Evolutionary conservation across 768 basidiomycete genomes (phyloP), one percentile per base, ranked within the genome.

Genomic region (Amanita thiersii): DNA sequence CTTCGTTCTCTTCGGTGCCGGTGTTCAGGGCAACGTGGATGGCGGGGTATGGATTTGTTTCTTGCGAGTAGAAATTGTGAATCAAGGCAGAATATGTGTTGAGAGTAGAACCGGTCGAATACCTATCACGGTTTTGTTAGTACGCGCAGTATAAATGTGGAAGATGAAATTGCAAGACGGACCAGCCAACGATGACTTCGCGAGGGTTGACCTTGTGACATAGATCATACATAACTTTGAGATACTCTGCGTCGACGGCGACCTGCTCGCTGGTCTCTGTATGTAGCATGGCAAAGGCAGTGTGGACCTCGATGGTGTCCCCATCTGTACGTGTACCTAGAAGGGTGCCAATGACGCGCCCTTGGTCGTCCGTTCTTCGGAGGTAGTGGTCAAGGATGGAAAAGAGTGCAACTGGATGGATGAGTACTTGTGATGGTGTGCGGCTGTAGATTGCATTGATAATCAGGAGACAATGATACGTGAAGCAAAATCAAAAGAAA

Each of bases 381-480:
- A 97, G 80, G 63, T 92, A 93, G 69, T 97, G 93, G 64, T 96
- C 93, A 50, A 98, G 81, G 68, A 97, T 88, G 40, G 90, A 83
- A 60, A 96, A 89, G 36, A 98, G 78, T 3, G 89, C 91, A 39
- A 89, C 84, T 9, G 94, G 92, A 58, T 93, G 89, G 47, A 97
- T 75, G 36, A 82, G 87, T 43, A 96, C 75, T 33, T 69, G 73
- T 21, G 77, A 74, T 21, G 83, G 84, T 44, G 79, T 70, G 28
- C 81, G 79, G 40, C 87, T 90, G 54, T 26, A 46, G 30, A 37
- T 3, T 17, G 14, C n/a, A 40, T 43, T 17, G 30, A 29, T 25
- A 25, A 12, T 20, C 25, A 26, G 37, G 28, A 20, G 11, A 45
- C 21, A 32, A 46, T 10, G 23, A 48, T 49, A 20, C 29, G 29